Base-by-base conservation (phyloP, 2,329 filamentous ascomycete genomes). In the Colletotrichum lini region DNA sequence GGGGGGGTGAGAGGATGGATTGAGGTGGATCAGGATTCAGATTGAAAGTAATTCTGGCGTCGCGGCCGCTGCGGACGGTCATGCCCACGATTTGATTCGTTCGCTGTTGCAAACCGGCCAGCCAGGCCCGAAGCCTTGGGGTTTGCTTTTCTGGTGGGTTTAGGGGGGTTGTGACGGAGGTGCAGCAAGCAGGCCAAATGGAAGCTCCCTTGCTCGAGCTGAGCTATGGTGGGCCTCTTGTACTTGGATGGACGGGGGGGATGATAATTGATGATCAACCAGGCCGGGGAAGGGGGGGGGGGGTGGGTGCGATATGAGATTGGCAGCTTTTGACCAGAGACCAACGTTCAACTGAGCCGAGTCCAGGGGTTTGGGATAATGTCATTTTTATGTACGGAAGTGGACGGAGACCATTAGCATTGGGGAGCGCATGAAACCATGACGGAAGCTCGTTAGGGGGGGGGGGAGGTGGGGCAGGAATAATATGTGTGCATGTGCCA, bases 41-140 rank as follows among this genome's bases (percentile, higher is more conserved):
- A 44, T 56, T 68, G 44, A 63, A 59, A 68, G 65, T 58, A 71
- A 59, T 49, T 38, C 45, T n/a, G 56, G 56, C 68, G 67, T 70
- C 67, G 56, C 56, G 62, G 67, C 40, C 56, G 38, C 66, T 53
- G 45, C 67, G 50, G 67, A 70, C 60, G 50, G 68, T 71, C 65
- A 71, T 63, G 52, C 58, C 68, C 65, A 42, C 65, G 30, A 47
- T 53, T 63, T 35, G 30, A 47, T 53, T 63, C 38, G 40, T 26
- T 42, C n/a, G 40, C 64, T 49, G 58, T 47, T 57, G 42, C 35
- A 61, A 13, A 40, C 26, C 44, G 21, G 40, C 58, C 65, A 59
- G 53, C 57, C 52, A 68, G 54, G 44, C 40, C 49, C 45, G 21
- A 40, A 38, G 35, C 35, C 8, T 38, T 38, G 35, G 35, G 35